Percentiles rank a stretch among this genome's conserved stretches.
Conservation (phyloP, 371 early-diverging fungal species). For the Thermomucor indicae-seudaticae region DNA sequence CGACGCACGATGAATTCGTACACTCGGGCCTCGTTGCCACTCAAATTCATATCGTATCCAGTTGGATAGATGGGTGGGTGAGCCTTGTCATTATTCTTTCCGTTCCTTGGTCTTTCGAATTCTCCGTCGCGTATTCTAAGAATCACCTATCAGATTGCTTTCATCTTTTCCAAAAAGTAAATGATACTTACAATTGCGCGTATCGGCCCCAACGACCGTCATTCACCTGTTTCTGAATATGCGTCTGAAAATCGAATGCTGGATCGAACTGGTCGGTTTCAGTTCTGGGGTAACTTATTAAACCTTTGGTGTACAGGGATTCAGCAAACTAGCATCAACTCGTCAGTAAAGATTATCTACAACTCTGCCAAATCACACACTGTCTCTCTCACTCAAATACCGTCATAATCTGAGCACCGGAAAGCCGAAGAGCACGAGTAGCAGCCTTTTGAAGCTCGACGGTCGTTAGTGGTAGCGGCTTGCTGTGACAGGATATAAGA, state of each 20-base stretch:
- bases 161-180: not conserved
- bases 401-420: constrained; percentile 83
- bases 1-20: constrained; percentile 93
- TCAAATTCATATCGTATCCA: constrained; percentile 58
- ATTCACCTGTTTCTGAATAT: constrained; percentile 65
- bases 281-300: constrained; percentile 99
- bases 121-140: constrained; percentile 65
- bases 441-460: constrained; percentile 93
- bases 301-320: constrained; percentile 80
- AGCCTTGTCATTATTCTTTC: constrained; percentile 96
- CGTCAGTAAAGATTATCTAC: not conserved
- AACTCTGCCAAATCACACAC: not conserved
- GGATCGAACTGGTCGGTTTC: constrained; percentile 95
- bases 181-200: constrained; percentile 52
- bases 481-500: constrained; percentile 33
- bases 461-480: constrained; percentile 93
- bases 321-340: constrained; percentile 68
- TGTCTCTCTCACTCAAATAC: constrained; percentile 29
- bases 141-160: not conserved
- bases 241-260: constrained; percentile 67
- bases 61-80: constrained; percentile 99
- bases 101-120: constrained; percentile 82
- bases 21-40: constrained; percentile 71
- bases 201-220: constrained; percentile 65
- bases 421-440: constrained; percentile 65